A percentile compares a stretch with the other conserved stretches of the same genome.
These are phyloP conservation scores for Fomitopsis pinicola DNA, from an alignment of 1,284 basidiomycete species.

Conservation along the genomic window DNA sequence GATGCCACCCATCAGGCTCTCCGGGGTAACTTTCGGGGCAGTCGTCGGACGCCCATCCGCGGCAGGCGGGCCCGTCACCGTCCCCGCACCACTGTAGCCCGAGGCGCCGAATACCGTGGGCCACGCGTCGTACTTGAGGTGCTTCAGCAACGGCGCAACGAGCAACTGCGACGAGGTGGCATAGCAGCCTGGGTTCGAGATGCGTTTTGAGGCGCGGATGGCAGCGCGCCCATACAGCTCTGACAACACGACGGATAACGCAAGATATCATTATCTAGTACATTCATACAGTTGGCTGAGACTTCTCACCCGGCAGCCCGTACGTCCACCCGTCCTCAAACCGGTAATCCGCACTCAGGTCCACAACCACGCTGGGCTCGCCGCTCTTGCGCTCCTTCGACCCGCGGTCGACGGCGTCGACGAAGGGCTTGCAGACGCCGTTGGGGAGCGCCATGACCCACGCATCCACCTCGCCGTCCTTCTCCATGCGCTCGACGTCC, in stretches of 20 bases:
- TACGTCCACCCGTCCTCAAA: slow-evolving; percentile 97
- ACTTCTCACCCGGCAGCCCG: slow-evolving; percentile 93
- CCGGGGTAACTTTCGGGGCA: slow-evolving; percentile 79
- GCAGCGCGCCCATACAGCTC: slow-evolving; percentile 84
- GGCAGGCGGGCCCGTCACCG: slow-evolving; percentile 64
- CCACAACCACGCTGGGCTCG: slow-evolving; percentile 77
- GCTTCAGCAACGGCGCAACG: slow-evolving; percentile 82
- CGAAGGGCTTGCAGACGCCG: slow-evolving; percentile 95
- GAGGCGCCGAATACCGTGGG: slow-evolving; percentile 93
- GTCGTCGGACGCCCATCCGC: slow-evolving; percentile 70
- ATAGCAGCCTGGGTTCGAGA: slow-evolving; percentile 98
- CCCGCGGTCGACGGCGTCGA: slow-evolving; percentile 87
- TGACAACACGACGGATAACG: slow-evolving; percentile 32
- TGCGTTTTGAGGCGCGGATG: slow-evolving; percentile 72
- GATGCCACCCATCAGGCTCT: slow-evolving; percentile 73
- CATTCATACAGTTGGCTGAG: slow-evolving; percentile 27
- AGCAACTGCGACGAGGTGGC: slow-evolving; percentile 92
- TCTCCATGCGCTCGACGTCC: slow-evolving; percentile 86
- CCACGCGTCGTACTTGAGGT: slow-evolving; percentile 58
- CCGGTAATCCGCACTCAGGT: slow-evolving; percentile 92
- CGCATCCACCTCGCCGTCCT: slow-evolving; percentile 85
- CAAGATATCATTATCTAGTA: slow-evolving; percentile 26
- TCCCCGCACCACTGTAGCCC: slow-evolving; percentile 95
- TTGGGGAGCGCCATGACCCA: slow-evolving; percentile 99
- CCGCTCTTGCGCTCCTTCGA: slow-evolving; percentile 49